phyloP scores from a whole-genome alignment of 208 protist species.

The Crithidia brevicula region DNA sequence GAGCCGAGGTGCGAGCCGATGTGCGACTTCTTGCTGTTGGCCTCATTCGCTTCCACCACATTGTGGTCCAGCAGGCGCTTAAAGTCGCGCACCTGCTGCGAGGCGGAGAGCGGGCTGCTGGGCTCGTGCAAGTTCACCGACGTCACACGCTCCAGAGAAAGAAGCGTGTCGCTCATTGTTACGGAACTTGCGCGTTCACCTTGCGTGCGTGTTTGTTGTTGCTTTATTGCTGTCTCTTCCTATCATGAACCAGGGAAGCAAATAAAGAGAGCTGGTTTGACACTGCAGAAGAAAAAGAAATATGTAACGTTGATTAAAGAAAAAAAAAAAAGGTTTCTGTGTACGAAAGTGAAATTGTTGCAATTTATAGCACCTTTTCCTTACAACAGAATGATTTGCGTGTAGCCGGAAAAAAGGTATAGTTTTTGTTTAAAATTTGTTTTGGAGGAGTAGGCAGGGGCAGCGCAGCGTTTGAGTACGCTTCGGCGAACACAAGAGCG shows the following conservation, averaged over 20 bases:
- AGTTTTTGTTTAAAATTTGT: too few relatives aligned
- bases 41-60: neutral
- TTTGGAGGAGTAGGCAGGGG: too few relatives aligned
- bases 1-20: conserved; percentile 47
- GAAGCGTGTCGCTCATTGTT: neutral
- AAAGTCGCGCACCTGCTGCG: conserved; percentile 20
- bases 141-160: neutral
- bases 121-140: neutral
- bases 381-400: too few relatives aligned
- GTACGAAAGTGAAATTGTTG: too few relatives aligned
- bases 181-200: neutral
- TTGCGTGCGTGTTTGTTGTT: neutral
- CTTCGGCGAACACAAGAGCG: too few relatives aligned
- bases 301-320: conserved; percentile 29
- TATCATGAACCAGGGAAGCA: neutral
- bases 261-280: neutral
- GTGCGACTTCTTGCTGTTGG: conserved; percentile 36
- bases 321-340: neutral
- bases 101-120: conserved; percentile 11
- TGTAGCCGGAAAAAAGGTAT: too few relatives aligned
- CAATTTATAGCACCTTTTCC: too few relatives aligned
- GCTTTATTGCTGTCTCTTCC: neutral
- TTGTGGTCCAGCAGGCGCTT: neutral
- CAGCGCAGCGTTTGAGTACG: too few relatives aligned
- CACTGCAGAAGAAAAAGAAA: neutral